A percentile compares a stretch with the other conserved stretches of the same genome.
Evolutionary conservation across 2,329 filamentous ascomycete species (phyloP).

Genomic region (Huntiella omanensis): DNA sequence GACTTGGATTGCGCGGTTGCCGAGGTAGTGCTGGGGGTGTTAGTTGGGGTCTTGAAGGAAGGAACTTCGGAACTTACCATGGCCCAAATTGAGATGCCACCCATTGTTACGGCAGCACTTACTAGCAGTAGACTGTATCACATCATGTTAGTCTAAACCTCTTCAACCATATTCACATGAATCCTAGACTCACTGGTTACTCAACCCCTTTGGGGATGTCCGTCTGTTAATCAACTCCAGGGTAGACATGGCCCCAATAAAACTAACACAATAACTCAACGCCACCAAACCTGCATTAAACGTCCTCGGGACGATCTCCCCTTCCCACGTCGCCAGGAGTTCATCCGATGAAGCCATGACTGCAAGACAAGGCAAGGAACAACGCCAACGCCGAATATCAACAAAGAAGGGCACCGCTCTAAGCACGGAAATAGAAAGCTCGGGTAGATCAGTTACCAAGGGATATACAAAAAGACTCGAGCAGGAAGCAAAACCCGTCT

Average conservation of each 20-base stretch:
- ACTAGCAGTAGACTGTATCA: constrained; percentile 38
- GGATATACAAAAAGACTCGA: too few species aligned
- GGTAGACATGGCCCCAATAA: constrained; percentile 60
- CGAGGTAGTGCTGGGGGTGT: constrained; percentile 52
- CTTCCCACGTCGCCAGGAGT: constrained; percentile 22
- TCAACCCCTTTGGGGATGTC: constrained; percentile 46
- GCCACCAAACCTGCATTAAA: constrained; percentile 45
- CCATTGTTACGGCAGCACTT: constrained; percentile 50
- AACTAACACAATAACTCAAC: constrained; percentile 57
- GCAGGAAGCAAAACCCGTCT: too few species aligned
- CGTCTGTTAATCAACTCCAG: constrained; percentile 65
- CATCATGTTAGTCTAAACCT: neutral
- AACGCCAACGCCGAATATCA: too few species aligned
- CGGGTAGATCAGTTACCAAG: too few species aligned
- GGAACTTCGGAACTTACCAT: constrained; percentile 27
- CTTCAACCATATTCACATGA: neutral
- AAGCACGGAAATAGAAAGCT: too few species aligned
- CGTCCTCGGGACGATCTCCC: constrained; percentile 26
- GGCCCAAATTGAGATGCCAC: constrained; percentile 55
- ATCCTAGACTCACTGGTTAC: constrained; percentile 41
- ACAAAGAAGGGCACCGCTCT: too few species aligned
- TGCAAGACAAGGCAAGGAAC: neutral
- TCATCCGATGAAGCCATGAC: neutral
- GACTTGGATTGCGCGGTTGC: constrained; percentile 60
- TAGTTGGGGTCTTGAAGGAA: constrained; percentile 4